Evolutionary conservation across 2,329 filamentous ascomycete species (phyloP).

Genomic region (Sporothrix schenckii): DNA sequence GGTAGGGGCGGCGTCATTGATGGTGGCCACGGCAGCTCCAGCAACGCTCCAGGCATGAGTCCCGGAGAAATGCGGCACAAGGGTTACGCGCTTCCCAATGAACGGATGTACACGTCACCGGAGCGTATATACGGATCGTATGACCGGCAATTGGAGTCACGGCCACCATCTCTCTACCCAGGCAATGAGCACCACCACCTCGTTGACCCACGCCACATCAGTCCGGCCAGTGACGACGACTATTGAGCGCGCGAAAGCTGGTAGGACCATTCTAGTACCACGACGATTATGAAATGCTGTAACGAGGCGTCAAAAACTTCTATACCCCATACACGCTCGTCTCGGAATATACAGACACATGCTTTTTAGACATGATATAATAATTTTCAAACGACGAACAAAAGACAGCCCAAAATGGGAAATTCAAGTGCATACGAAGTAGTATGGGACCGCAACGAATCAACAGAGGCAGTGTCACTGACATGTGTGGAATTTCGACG

Average conservation of each 20-base stretch:
- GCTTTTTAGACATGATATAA: not conserved
- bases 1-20: slow-evolving; percentile 48
- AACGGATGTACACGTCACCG: slow-evolving; percentile 21
- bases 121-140: slow-evolving; percentile 7
- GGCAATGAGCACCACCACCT: slow-evolving; percentile 42
- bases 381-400: not conserved
- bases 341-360: not conserved
- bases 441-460: not conserved
- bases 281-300: not conserved
- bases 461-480: not conserved
- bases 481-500: not conserved
- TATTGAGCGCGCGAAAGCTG: slow-evolving; percentile 44
- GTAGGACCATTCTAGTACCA: no score
- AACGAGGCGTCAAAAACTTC: not conserved
- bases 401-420: not conserved
- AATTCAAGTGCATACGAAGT: slow-evolving; percentile 2
- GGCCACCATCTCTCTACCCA: slow-evolving; percentile 37
- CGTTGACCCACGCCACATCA: slow-evolving; percentile 39
- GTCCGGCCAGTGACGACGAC: slow-evolving; percentile 54
- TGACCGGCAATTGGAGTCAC: not conserved
- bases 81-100: slow-evolving; percentile 9
- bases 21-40: slow-evolving; percentile 39
- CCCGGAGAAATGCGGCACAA: not conserved
- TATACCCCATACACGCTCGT: slow-evolving; percentile 3
- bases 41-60: slow-evolving; percentile 35